Evolutionary conservation across 1,139 yeast genomes (phyloP), one percentile per base, ranked within the genome.

Genomic region (Zygosaccharomyces pseudobailii): DNA sequence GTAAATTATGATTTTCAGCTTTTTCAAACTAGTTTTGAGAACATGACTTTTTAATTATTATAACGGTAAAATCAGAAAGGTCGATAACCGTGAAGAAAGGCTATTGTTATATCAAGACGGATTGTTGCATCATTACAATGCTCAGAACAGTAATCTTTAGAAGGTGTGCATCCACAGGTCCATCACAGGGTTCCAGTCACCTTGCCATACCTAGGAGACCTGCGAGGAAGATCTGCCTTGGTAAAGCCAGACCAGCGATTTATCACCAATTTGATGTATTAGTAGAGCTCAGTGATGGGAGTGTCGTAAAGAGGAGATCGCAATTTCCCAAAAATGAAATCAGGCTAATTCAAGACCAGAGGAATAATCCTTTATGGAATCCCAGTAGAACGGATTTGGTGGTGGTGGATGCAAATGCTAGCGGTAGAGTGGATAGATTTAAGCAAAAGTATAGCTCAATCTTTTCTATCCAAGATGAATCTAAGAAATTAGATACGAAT

Each of bases 261-360:
- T 90, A 87, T 69, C 79, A 90, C 70, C 88, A 87, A 64, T 92
- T 92, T 64, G 90, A 90, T 54, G 86, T 94, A 35, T 70, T 77
- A 40, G 90, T 92, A 9, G 96, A 90, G 68, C 76, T 90, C 49
- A 84, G 95, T 57, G 97, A 92, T 65, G 98, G 98, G 2, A 85
- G 96, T 27, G 95, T 95, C 1, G 74, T 88, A 33, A 74, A 73
- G 33, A 78, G 98, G 69, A 76, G 87, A 61, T 82, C 96, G 0
- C 96, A 87, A 56, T 89, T 82, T 49, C 97, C 98, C 5, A 85
- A 88, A 61, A 84, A 79, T 48, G 96, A 92, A 64, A 75, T 87
- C 63, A 76, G 95, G 68, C 80, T 88, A 79, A 79, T 92, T 59
- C 80, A 82, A 46, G 98, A 92, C 69, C 95, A 87, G 72, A 80